Evolutionary conservation across 208 protist genomes (phyloP).

Genomic region (Wallacemonas sp.): DNA sequence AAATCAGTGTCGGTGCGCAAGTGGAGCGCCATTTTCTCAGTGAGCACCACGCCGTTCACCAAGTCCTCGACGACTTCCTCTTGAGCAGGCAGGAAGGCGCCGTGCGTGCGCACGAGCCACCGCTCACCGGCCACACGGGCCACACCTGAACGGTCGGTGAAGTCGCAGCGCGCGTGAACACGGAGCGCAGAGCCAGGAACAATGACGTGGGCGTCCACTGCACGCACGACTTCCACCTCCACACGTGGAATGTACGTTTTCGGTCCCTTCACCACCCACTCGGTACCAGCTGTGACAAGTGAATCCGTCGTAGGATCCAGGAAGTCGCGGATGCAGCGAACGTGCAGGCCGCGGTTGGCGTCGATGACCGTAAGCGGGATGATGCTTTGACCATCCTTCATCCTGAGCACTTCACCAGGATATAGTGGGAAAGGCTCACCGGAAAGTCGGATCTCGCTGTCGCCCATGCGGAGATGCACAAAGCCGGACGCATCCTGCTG

Average conservation of each 20-base stretch:
- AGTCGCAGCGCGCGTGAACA: slow-evolving; percentile 70
- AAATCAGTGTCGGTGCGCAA: slow-evolving; percentile 76
- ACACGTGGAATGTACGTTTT: slow-evolving; percentile 89
- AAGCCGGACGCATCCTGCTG: slow-evolving; percentile 66
- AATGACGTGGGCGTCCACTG: slow-evolving; percentile 71
- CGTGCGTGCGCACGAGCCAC: slow-evolving; percentile 82
- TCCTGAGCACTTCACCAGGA: slow-evolving; percentile 79
- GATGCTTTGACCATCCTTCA: slow-evolving; percentile 28
- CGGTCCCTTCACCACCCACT: slow-evolving; percentile 92
- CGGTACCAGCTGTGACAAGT: slow-evolving; percentile 65
- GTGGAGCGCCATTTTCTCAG: slow-evolving; percentile 73
- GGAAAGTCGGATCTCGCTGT: slow-evolving; percentile 90
- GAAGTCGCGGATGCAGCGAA: slow-evolving; percentile 85
- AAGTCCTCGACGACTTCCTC: slow-evolving; percentile 80
- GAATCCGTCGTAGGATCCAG: slow-evolving; percentile 9
- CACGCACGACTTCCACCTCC: slow-evolving; percentile 76
- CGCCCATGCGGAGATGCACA: slow-evolving; percentile 86
- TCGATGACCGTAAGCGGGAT: slow-evolving; percentile 76
- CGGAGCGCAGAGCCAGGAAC: slow-evolving; percentile 84
- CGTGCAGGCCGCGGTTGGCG: slow-evolving; percentile 78
- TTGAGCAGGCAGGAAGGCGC: slow-evolving; percentile 88
- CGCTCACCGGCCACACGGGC: slow-evolving; percentile 76
- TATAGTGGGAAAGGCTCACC: slow-evolving; percentile 93
- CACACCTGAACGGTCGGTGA: slow-evolving; percentile 69
- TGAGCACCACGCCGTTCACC: slow-evolving; percentile 80